Conservation (phyloP, 2,329 filamentous ascomycete genomes). For the Exserohilum rostratum region DNA sequence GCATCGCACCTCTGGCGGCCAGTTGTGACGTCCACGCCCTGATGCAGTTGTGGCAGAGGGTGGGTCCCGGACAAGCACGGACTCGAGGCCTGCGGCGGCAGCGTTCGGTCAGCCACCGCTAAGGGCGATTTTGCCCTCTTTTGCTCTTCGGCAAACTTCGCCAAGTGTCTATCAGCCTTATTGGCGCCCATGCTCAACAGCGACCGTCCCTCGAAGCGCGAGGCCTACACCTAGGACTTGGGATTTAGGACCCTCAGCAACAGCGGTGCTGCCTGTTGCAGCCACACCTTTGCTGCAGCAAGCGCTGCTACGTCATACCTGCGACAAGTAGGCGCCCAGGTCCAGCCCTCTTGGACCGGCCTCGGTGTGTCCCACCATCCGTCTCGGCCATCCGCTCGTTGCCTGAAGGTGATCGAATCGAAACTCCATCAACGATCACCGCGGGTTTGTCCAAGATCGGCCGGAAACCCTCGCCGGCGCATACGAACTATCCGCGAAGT, state of each 20-base stretch:
- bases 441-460: neutral
- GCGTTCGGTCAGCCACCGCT: slow-evolving; percentile 16
- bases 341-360: slow-evolving; percentile 13
- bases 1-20: slow-evolving; percentile 25
- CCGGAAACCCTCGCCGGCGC: neutral
- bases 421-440: slow-evolving; percentile 4
- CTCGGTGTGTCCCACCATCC: slow-evolving; percentile 17
- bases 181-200: too few species aligned
- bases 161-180: neutral
- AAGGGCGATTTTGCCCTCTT: slow-evolving; percentile 4
- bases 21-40: slow-evolving; percentile 16
- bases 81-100: neutral
- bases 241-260: too few species aligned
- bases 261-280: neutral
- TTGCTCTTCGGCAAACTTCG: slow-evolving; percentile 5
- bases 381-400: slow-evolving; percentile 16
- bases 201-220: neutral
- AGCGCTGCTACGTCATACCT: slow-evolving; percentile 10
- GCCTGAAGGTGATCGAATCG: slow-evolving; percentile 2
- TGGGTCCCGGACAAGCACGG: slow-evolving; percentile 15
- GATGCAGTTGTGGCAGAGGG: slow-evolving; percentile 12
- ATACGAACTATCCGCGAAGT: neutral
- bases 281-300: slow-evolving; percentile 5
- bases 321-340: slow-evolving; percentile 9
- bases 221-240: neutral